Conservation (phyloP, 495 filamentous ascomycete genomes). For the Margaritispora aquatica region DNA sequence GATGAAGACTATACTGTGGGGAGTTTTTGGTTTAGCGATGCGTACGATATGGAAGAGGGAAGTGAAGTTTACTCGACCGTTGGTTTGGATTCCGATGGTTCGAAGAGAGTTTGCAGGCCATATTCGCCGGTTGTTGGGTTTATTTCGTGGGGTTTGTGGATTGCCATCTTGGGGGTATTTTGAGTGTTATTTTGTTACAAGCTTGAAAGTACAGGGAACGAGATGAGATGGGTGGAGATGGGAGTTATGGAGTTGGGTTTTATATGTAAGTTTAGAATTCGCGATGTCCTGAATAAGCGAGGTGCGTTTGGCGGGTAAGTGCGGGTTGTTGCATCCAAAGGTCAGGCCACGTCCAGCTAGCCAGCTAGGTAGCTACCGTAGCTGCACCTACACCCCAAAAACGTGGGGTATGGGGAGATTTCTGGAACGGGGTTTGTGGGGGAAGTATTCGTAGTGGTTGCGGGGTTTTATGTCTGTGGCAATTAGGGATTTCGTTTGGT, state of each 20-base stretch:
- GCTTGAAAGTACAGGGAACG: too few relatives aligned
- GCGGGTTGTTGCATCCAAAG: too few relatives aligned
- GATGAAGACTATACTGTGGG: slow-evolving; percentile 25
- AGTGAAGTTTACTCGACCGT: neutral
- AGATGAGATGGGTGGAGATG: too few relatives aligned
- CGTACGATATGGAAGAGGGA: neutral
- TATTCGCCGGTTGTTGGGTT: neutral
- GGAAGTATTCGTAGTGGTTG: too few relatives aligned
- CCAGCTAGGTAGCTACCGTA: too few relatives aligned
- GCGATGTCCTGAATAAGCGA: neutral
- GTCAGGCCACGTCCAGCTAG: too few relatives aligned
- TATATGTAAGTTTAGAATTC: neutral
- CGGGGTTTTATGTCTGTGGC: too few relatives aligned
- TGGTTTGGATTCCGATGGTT: neutral
- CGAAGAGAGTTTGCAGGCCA: neutral
- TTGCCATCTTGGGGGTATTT: neutral
- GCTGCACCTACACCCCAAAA: too few relatives aligned
- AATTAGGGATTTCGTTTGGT: too few relatives aligned
- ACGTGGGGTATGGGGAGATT: too few relatives aligned
- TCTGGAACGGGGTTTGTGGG: too few relatives aligned
- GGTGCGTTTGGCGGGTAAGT: neutral
- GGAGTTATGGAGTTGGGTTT: neutral
- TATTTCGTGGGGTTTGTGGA: neutral
- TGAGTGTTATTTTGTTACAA: neutral
- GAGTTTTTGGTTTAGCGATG: neutral